Evolutionary conservation across 768 basidiomycete species (phyloP).

Genomic region (Hericium erinaceus): DNA sequence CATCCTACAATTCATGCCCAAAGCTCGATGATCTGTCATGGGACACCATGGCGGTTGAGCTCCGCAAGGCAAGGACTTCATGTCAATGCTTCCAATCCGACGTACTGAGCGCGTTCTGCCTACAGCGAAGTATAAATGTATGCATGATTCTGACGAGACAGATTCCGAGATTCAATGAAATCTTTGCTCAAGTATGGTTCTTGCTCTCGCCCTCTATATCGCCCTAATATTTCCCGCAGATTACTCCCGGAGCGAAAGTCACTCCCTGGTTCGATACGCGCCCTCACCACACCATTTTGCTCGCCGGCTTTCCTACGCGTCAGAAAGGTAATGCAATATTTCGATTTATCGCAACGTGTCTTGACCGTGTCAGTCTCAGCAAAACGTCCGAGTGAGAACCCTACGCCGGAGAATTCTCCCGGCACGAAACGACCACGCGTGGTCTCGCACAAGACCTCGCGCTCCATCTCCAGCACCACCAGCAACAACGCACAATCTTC

Average conservation of each 20-base stretch:
- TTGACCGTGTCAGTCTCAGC: constrained; percentile 4
- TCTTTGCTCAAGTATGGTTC: constrained; percentile 11
- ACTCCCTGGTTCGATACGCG: constrained; percentile 10
- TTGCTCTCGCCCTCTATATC: constrained; percentile 2
- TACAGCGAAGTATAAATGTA: constrained; percentile 11
- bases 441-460: constrained; percentile 7
- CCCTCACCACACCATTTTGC: constrained; percentile 6
- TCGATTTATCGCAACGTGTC: background rate
- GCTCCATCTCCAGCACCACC: constrained; percentile 6
- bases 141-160: constrained; percentile 10
- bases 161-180: constrained; percentile 7
- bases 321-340: constrained; percentile 7
- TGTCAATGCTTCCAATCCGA: background rate
- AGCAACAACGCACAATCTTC: constrained; percentile 3
- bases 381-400: constrained; percentile 9
- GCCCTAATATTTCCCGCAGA: background rate
- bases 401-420: constrained; percentile 11
- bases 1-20: constrained; percentile 5
- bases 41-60: constrained; percentile 7
- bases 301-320: constrained; percentile 9
- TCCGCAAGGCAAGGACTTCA: constrained; percentile 3
- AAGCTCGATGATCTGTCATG: constrained; percentile 12
- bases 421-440: constrained; percentile 8
- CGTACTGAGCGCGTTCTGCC: background rate
- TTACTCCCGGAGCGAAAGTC: constrained; percentile 4